phyloP scores from a whole-genome alignment of 768 basidiomycete species.

The Boletus sensibilis region DNA sequence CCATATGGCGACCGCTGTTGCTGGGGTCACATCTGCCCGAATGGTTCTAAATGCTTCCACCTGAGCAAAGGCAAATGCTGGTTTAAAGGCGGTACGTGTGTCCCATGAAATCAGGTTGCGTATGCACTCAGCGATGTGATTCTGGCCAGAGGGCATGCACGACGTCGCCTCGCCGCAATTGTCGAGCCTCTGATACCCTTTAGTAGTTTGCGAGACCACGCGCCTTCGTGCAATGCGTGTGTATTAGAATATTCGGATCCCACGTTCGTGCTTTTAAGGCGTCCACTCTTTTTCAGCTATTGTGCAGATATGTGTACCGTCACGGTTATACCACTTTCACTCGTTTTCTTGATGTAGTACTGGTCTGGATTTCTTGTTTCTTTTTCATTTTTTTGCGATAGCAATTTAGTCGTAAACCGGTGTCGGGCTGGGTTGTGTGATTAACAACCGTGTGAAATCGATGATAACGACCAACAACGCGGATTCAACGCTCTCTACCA shows the following conservation, averaged over 20 bases:
- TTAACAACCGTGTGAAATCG: constrained; percentile 64
- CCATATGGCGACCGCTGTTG: constrained; percentile 77
- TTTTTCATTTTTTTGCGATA: constrained; percentile 24
- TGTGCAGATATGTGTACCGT: constrained; percentile 23
- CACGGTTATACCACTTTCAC: constrained; percentile 27
- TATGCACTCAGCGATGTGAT: constrained; percentile 1
- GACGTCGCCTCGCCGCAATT: constrained; percentile 19
- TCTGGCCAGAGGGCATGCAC: constrained; percentile 42
- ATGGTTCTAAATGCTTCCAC: constrained; percentile 68
- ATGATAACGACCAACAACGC: constrained; percentile 28
- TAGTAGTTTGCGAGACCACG: constrained; percentile 1
- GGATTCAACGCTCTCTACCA: constrained; percentile 16
- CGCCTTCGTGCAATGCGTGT: background rate
- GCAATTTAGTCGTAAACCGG: constrained; percentile 19
- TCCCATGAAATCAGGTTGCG: background rate
- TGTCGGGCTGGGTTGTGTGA: constrained; percentile 14
- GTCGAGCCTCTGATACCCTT: constrained; percentile 23
- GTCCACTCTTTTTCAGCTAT: constrained; percentile 21
- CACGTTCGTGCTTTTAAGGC: constrained; percentile 25
- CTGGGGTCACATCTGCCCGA: constrained; percentile 83
- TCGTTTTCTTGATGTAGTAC: constrained; percentile 33
- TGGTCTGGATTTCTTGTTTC: constrained; percentile 18
- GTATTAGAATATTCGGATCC: constrained; percentile 8
- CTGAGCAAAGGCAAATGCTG: constrained; percentile 80
- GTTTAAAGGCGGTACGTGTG: constrained; percentile 69